Evolutionary conservation across 1,284 basidiomycete genomes (phyloP), one percentile per base, ranked within the genome.

Genomic region (Apiotrichum sp.): DNA sequence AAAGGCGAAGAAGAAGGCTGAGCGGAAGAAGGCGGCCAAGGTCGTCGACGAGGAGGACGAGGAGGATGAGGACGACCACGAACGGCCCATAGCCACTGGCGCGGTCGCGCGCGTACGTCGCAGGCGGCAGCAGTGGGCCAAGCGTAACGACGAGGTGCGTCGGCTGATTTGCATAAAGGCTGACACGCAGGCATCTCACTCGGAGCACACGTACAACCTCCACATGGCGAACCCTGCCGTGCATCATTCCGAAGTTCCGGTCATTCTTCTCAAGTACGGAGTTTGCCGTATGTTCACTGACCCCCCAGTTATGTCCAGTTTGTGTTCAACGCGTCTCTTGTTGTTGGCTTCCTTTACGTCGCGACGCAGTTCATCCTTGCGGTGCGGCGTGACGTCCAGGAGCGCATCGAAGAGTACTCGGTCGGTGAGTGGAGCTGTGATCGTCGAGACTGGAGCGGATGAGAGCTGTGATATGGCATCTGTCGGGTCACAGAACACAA

Each of bases 321-420:
- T 74, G 83, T 89, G 71, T 97, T 97, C 80, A 96, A 98, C 74
- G 79, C 88, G n/a, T 86, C 88, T 5, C 81, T 98, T 39, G 84
- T 93, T 46, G 68, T 88, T 36, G 80, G 93, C 48, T 88, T 91
- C 69, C 78, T 98, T 56, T 97, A 93, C 70, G 80, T 97, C 50
- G 80, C 87, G 42, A 77, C 91, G 43, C 84, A 88, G 69, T 88
- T 96, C 73, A 86, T 98, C 63, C 79, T 89, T 57, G 93, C 93
- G 1, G 85, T 98, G 33, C 87, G 91, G 65, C 83, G 84, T 47
- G 95, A 98, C 72, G 91, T 98, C 14, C 84, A 88, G 61, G 86
- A 93, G 50, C 86, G 89, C 41, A 87, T 97, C 62, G 82, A 84
- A 16, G 90, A 93, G 69, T 89, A 93, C 71, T 91, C 89, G 16